Evolutionary conservation across 225 moss, liverwort and hornwort species (phyloP).

Genomic region (Marchantia paleacea): DNA sequence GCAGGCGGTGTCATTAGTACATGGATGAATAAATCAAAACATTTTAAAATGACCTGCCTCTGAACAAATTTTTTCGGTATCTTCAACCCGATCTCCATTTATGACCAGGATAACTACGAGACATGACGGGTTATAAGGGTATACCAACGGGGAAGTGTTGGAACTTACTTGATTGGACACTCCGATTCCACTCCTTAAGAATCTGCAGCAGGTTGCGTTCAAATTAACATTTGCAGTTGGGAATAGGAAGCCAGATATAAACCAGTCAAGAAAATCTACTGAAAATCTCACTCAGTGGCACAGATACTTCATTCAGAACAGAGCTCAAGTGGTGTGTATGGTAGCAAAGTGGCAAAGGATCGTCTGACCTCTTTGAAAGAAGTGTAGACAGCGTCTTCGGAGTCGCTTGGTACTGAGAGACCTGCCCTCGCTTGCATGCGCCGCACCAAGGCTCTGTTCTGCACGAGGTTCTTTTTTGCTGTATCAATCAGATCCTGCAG

Average conservation of each 20-base stretch:
- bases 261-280: not conserved
- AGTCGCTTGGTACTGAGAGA: constrained; percentile 28
- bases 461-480: constrained; percentile 37
- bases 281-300: not conserved
- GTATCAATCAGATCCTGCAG: constrained; percentile 41
- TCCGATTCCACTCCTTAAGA: constrained; percentile 41
- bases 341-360: not conserved
- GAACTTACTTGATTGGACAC: constrained; percentile 29
- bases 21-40: no score
- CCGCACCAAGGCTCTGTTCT: constrained; percentile 36
- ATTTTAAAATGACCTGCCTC: not conserved
- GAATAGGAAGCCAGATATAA: not conserved
- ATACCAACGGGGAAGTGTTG: not conserved
- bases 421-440: constrained; percentile 44
- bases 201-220: constrained; percentile 21
- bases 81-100: no score
- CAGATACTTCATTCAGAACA: not conserved
- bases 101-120: no score
- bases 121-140: not conserved
- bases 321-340: not conserved
- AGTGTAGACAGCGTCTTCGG: constrained; percentile 38
- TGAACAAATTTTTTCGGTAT: no score
- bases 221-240: not conserved
- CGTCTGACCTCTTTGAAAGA: constrained; percentile 38
- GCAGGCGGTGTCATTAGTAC: not conserved